Base-by-base conservation (phyloP, 23 red algal genomes). In the Gracilaria gracilis region DNA sequence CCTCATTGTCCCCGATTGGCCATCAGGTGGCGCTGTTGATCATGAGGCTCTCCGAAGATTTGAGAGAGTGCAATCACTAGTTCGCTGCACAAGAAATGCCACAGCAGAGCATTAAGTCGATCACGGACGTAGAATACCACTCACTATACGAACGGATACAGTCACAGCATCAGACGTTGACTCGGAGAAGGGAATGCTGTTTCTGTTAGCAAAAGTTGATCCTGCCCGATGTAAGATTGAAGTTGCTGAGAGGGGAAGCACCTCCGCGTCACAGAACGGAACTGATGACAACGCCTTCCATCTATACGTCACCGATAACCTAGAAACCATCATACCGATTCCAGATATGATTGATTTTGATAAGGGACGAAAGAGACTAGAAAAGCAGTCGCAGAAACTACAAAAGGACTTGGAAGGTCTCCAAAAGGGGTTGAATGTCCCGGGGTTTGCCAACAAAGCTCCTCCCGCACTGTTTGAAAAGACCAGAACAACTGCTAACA, bases 91-190 rank as follows among this genome's bases (percentile, higher is more conserved):
- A 23, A 89, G 97, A 14, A 95, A 99, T 79, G 92, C 95, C 16
- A 86, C 93, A 40, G 85, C 91, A 48, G 93, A 94, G 83, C 94
- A 99, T 79, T 86, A 92, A 25, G 93, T 99, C 0, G 89, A 93
- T 35, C 94, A 94, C 34, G 53, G 57, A 35, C 67, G 84, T 32
- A 83, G 84, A 39, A 85, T 99, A 42, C 71, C 92, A 13, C 33
- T 99, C 42, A 78, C 69, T n/a, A 49, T 99, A 3, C 24, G 39
- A 40, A 80, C 91, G 36, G 93, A 96, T 59, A 37, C 42, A 28
- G 38, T 78, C 31, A 67, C 89, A 32, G 79, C 75, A 9, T 42
- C 55, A 8, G 82, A 88, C 78, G 62, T 96, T n/a, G 31, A 46
- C 38, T 59, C 40, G 32, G 88, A 95, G 83, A 89, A 64, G 40